phyloP scores from a whole-genome alignment of 768 basidiomycete genomes.

The Clavulina sp. region DNA sequence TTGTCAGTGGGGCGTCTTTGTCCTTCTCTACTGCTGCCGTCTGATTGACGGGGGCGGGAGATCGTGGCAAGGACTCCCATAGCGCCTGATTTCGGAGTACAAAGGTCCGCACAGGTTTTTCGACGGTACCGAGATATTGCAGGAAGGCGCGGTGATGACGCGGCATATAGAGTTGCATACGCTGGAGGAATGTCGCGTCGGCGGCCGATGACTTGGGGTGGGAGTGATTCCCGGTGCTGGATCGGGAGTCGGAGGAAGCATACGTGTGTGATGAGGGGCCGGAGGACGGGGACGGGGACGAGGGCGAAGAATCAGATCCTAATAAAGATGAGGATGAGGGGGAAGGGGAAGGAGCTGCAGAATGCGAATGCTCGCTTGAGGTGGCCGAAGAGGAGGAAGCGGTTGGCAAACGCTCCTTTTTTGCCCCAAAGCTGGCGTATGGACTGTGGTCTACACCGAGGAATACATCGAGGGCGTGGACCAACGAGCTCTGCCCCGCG shows the following conservation, averaged over 20 bases:
- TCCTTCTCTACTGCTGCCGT: too few relatives aligned
- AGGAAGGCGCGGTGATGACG: conserved; percentile 62
- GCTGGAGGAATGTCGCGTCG: conserved; percentile 51
- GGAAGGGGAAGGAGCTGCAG: neutral
- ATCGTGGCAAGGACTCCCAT: conserved; percentile 11
- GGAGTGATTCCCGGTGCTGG: neutral
- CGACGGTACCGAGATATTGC: conserved; percentile 40
- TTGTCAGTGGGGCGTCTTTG: too few relatives aligned
- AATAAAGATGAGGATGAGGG: neutral
- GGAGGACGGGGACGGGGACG: neutral
- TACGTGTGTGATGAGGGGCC: too few relatives aligned
- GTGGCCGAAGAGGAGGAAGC: too few relatives aligned
- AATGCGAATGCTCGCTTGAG: neutral
- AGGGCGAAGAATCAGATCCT: neutral
- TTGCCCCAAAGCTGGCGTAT: neutral
- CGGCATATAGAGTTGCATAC: conserved; percentile 89
- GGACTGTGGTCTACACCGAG: conserved; percentile 49
- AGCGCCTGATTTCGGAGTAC: conserved; percentile 24
- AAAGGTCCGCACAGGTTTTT: conserved; percentile 45
- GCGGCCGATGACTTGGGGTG: neutral
- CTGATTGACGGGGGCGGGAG: neutral
- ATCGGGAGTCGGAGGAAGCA: neutral
- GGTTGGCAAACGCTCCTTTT: neutral
- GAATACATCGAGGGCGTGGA: conserved; percentile 63
- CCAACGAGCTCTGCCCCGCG: conserved; percentile 84